A percentile compares a stretch with the other conserved stretches of the same genome.
phyloP scores from a whole-genome alignment of 2,329 filamentous ascomycete genomes.

The Cordyceps javanica region DNA sequence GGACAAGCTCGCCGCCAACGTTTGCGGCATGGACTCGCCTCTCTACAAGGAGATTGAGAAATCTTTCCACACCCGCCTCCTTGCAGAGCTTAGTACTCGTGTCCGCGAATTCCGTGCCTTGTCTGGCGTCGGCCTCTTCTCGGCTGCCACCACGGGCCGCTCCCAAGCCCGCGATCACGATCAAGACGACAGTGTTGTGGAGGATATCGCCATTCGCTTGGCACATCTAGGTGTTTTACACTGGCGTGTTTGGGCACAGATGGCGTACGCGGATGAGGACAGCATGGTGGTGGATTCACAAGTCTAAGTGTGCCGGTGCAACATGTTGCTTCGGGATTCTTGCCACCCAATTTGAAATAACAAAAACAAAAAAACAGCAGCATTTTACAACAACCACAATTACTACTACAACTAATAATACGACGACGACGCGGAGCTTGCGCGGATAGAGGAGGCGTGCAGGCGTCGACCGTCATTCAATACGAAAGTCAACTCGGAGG shows the following conservation, averaged over 20 bases:
- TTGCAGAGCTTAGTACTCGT: slow-evolving; percentile 41
- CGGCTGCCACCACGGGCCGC: slow-evolving; percentile 48
- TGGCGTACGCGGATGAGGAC: slow-evolving; percentile 56
- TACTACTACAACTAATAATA: slow-evolving; percentile 10
- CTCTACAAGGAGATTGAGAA: slow-evolving; percentile 44
- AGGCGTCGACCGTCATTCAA: neutral
- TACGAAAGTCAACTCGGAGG: neutral
- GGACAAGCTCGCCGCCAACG: slow-evolving; percentile 38
- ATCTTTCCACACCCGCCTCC: slow-evolving; percentile 42
- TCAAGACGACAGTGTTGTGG: slow-evolving; percentile 46
- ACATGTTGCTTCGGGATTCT: no score
- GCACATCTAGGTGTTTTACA: slow-evolving; percentile 81
- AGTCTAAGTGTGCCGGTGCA: neutral
- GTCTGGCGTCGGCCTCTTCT: slow-evolving; percentile 48
- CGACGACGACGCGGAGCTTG: neutral
- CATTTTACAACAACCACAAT: neutral
- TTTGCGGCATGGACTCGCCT: slow-evolving; percentile 37
- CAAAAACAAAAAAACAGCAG: no score
- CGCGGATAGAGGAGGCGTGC: neutral
- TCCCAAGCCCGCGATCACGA: slow-evolving; percentile 32
- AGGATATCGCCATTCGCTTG: slow-evolving; percentile 68
- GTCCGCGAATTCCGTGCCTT: slow-evolving; percentile 48
- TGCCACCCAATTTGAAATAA: no score
- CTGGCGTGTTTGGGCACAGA: slow-evolving; percentile 79
- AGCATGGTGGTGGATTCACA: slow-evolving; percentile 26